Base-by-base conservation (phyloP, 345 rosid genomes). In the Arabis alpina region DNA sequence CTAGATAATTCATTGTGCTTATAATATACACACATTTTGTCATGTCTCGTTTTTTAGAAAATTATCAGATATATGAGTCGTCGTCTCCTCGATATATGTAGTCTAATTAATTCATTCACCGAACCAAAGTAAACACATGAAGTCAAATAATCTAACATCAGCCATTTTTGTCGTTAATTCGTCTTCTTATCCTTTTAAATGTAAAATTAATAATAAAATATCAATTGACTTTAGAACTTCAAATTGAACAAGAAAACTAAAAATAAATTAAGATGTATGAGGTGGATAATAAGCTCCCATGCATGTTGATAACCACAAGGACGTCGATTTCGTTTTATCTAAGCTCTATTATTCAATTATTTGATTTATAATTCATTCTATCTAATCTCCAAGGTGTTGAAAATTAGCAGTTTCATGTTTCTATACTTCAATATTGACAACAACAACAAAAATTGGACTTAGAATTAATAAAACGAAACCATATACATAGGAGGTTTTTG, bases 1-100 rank as follows among this genome's bases (percentile, higher is more conserved):
- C 16, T 37, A 61, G 64, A 75, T 75, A 75, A 49, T 61, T 19
- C 44, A 68, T 15, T 19, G 69, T 75, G 64, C 78, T 68, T 75
- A 75, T 75, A 68, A 39, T 43, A 75, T n/a, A 8, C 32, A 25
- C 14, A 49, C 11, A 57, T 65, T n/a, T 65, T 57, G 54, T 73
- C 66, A 44, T 65, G 28, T 50, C 60, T 65, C 13, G 23, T 49
- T 56, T 64, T 28, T 64, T 28, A 57, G 10, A 41, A 73, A 40
- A 45, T 14, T 19, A 73, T 23, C 53, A 56, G 60, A 57, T 56
- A 27, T 39, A 16, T 15, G 39, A 55, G 30, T 9, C 39, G 39
- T 19, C 57, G 19, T 64, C 43, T 55, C 36, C 14, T 15, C 41
- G 2, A 55, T 55, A 42, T 47, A 7, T 45, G 51, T 59, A 51